Conservation (phyloP, 805 yeast species). For the Teunomyces cretensis region DNA sequence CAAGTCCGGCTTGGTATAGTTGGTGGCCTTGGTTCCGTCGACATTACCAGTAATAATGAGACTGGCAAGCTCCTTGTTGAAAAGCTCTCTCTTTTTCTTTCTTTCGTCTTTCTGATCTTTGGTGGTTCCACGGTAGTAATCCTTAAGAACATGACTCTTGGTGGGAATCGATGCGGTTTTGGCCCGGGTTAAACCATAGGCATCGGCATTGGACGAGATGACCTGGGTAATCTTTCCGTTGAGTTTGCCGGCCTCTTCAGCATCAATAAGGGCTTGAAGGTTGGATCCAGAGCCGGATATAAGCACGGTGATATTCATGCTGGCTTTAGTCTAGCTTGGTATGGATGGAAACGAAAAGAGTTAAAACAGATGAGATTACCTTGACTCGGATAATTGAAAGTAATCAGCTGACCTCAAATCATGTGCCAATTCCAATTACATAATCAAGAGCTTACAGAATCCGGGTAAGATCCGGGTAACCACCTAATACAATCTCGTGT, state of each 20-base stretch:
- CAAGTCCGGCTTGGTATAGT: slow-evolving; percentile 65
- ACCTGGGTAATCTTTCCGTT: slow-evolving; percentile 69
- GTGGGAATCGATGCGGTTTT: slow-evolving; percentile 67
- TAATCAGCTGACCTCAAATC: slow-evolving; percentile 3
- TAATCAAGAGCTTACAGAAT: too few relatives aligned
- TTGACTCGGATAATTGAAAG: slow-evolving; percentile 11
- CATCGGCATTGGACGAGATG: slow-evolving; percentile 80
- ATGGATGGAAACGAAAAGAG: background rate
- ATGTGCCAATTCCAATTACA: too few relatives aligned
- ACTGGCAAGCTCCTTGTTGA: slow-evolving; percentile 77
- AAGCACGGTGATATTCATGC: slow-evolving; percentile 58
- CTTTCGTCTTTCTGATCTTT: slow-evolving; percentile 65
- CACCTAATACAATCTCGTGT: background rate
- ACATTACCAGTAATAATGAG: slow-evolving; percentile 53
- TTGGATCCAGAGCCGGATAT: slow-evolving; percentile 97
- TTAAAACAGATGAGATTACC: slow-evolving; percentile 1
- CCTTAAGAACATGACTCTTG: slow-evolving; percentile 64
- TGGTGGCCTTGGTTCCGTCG: slow-evolving; percentile 26
- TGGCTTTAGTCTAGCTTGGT: slow-evolving; percentile 1
- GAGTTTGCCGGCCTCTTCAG: slow-evolving; percentile 41
- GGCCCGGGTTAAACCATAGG: slow-evolving; percentile 87
- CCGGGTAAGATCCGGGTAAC: slow-evolving; percentile 9
- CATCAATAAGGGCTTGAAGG: slow-evolving; percentile 89
- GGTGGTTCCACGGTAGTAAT: slow-evolving; percentile 72
- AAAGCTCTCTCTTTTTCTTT: slow-evolving; percentile 58